phyloP scores from a whole-genome alignment of 1,139 yeast genomes.

The Suhomyces bolitotheri region DNA sequence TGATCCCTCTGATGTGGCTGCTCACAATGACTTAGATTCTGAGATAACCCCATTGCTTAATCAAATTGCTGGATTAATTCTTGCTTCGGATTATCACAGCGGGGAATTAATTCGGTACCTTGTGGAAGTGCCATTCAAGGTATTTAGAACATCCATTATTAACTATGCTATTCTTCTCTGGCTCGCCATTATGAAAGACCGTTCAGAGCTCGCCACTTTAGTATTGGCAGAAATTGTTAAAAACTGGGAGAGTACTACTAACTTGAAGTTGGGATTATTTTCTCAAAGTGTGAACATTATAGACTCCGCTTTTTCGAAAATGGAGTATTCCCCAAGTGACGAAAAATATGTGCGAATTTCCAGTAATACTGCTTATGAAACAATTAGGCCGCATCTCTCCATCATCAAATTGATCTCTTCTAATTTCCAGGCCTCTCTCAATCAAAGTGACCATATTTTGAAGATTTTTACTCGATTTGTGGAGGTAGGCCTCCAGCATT shows the following conservation, averaged over 20 bases:
- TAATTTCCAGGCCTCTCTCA: slow-evolving; percentile 79
- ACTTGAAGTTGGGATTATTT: slow-evolving; percentile 63
- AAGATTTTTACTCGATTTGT: slow-evolving; percentile 68
- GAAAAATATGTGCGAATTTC: slow-evolving; percentile 44
- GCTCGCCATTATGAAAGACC: slow-evolving; percentile 76
- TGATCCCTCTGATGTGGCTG: not conserved
- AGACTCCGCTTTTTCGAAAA: slow-evolving; percentile 64
- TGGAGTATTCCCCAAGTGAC: slow-evolving; percentile 92
- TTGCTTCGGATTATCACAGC: slow-evolving; percentile 45
- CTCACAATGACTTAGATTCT: slow-evolving; percentile 14
- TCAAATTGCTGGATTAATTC: slow-evolving; percentile 49
- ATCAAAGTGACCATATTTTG: slow-evolving; percentile 70
- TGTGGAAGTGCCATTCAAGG: slow-evolving; percentile 70
- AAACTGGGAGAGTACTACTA: slow-evolving; percentile 69
- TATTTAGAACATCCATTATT: slow-evolving; percentile 62
- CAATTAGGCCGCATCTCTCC: slow-evolving; percentile 72
- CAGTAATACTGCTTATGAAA: slow-evolving; percentile 51
- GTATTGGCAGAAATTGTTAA: slow-evolving; percentile 67
- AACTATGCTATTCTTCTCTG: slow-evolving; percentile 73
- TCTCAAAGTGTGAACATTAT: slow-evolving; percentile 58
- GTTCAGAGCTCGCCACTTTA: slow-evolving; percentile 55
- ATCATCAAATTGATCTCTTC: slow-evolving; percentile 71
- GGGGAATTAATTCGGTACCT: slow-evolving; percentile 57
- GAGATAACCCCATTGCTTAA: slow-evolving; percentile 49
- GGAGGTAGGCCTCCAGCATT: slow-evolving; percentile 56